Evolutionary conservation across 495 filamentous ascomycete species (phyloP).

Genomic region (Neurospora discreta): DNA sequence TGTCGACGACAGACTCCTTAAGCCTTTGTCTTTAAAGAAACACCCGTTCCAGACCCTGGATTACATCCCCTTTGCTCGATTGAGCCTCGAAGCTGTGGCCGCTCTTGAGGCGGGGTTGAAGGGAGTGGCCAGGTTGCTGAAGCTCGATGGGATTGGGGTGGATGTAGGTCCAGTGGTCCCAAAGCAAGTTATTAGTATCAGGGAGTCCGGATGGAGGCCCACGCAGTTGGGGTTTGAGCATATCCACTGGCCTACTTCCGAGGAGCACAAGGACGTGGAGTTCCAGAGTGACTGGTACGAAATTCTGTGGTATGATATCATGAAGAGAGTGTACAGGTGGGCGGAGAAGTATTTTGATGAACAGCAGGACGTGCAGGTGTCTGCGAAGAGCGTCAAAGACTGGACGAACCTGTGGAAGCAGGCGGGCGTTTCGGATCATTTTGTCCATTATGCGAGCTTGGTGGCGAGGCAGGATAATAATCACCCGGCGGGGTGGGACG

Average conservation of each 20-base stretch:
- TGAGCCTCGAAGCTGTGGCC: not conserved
- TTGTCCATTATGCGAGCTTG: conserved; percentile 21
- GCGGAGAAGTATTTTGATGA: conserved; percentile 6
- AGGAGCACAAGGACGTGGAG: conserved; percentile 2
- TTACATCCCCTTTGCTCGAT: not conserved
- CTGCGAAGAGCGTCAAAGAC: not conserved
- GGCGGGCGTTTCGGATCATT: conserved; percentile 14
- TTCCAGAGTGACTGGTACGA: conserved; percentile 9
- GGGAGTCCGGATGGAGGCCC: conserved; percentile 5
- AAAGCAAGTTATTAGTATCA: not conserved
- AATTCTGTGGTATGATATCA: conserved; percentile 9
- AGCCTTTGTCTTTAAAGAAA: not conserved
- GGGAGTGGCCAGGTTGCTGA: not conserved
- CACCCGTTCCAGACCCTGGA: not conserved
- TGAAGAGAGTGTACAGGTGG: not conserved
- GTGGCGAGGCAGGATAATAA: conserved; percentile 28
- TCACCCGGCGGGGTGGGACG: conserved; percentile 28
- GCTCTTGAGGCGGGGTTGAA: not conserved
- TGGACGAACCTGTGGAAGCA: conserved; percentile 4
- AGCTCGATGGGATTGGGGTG: not conserved
- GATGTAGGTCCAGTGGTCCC: not conserved
- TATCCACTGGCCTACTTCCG: not conserved
- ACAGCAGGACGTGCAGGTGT: not conserved
- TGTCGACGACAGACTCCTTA: not conserved
- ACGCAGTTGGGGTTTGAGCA: conserved; percentile 3